These are phyloP conservation scores for Rickenella mellea DNA, from an alignment of 768 basidiomycete species.

Conservation along the genomic window DNA sequence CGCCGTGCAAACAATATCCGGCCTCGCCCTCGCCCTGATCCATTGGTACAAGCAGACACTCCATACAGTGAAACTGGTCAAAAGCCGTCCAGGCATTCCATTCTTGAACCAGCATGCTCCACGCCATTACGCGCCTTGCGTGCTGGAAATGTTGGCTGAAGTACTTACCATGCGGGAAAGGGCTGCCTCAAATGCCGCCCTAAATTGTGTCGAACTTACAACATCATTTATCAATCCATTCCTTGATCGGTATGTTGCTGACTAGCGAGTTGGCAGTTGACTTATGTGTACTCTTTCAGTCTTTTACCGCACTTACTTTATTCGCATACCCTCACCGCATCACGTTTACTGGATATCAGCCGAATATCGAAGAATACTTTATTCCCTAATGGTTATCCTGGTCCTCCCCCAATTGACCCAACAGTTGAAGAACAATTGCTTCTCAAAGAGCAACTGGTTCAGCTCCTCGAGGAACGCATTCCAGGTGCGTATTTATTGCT, in stretches of 20 bases:
- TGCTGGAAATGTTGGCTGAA: not conserved
- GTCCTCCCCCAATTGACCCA: constrained; percentile 62
- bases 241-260: constrained; percentile 43
- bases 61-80: constrained; percentile 56
- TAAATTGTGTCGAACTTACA: constrained; percentile 38
- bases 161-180: constrained; percentile 39
- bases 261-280: too few relatives aligned
- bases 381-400: constrained; percentile 88
- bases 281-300: too few relatives aligned
- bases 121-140: not conserved
- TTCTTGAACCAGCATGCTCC: not conserved
- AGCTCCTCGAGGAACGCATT: constrained; percentile 28
- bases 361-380: constrained; percentile 57
- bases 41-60: constrained; percentile 58
- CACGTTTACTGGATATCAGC: constrained; percentile 42
- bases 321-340: constrained; percentile 39
- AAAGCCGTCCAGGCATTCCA: constrained; percentile 13
- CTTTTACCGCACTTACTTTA: constrained; percentile 63
- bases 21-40: constrained; percentile 56
- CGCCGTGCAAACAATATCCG: constrained; percentile 62
- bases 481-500: constrained; percentile 16
- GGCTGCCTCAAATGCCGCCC: constrained; percentile 7
- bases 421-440: constrained; percentile 63
- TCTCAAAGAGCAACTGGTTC: constrained; percentile 34
- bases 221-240: constrained; percentile 40